Base-by-base conservation (phyloP, 2,329 filamentous ascomycete genomes). In the Colletotrichum musicola region DNA sequence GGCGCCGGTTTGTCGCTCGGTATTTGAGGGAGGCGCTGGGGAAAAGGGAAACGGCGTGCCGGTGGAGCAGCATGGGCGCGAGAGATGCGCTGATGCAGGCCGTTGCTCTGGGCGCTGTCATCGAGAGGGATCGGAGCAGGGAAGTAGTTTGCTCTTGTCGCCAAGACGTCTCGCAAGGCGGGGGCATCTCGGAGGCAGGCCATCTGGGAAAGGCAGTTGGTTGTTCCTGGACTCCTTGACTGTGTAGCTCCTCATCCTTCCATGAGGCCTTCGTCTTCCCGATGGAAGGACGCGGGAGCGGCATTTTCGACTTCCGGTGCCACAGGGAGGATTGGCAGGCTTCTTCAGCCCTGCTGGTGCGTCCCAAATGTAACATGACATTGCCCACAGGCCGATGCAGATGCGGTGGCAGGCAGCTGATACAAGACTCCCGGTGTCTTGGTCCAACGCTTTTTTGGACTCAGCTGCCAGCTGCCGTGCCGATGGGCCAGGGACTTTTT, bases 31-130 rank as follows among this genome's bases (percentile, higher is more conserved):
- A 38, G 30, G 12, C 40, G 18, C 18, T 38, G 55, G 47, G 55
- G 38, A 35, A 42, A 58, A 60, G 27, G 58, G 50, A 35, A 35
- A 35, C 30, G 7, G 30, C 30, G 30, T 35, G 30, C 30, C 18
- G 63, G 27, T 66, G 63, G 58, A 27, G 51, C 42, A 38, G 57
- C 25, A 35, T 35, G 30, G 30, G 30, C 30, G 10, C 30, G 30
- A 35, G 30, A 56, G 53, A 35, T 40, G 54, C 30, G 16, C 30
- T 50, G 56, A 50, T 57, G 51, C 30, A 57, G 35, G 27, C 53
- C 18, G 18, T 27, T 51, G 57, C 53, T 64, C 64, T 68, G 38
- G 64, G 60, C 64, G 53, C 20, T 67, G 64, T 64, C 64, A 68
- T 64, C 53, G 61, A 64, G 16, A n/a, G 30, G 22, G 64, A 68